phyloP scores from a whole-genome alignment of 192 early-diverging fungal genomes.

The Phlyctochytrium planicorne region DNA sequence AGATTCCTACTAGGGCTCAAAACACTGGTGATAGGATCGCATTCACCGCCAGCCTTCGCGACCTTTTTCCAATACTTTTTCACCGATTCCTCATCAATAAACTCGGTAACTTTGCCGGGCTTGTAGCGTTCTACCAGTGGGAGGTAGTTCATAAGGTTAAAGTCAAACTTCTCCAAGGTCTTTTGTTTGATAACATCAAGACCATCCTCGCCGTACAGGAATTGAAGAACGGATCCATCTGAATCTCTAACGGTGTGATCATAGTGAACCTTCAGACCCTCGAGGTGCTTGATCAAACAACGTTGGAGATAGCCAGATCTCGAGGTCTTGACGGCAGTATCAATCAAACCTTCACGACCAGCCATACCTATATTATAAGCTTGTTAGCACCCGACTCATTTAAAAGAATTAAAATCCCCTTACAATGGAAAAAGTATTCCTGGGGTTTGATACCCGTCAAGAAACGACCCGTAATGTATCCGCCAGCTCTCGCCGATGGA shows the following conservation, averaged over 20 bases:
- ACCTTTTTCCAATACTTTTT: conserved; percentile 65
- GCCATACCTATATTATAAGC: conserved; percentile 75
- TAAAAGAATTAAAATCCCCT: conserved; percentile 23
- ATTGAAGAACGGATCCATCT: conserved; percentile 95
- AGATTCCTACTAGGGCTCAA: conserved; percentile 81
- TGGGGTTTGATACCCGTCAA: conserved; percentile 98
- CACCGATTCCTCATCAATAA: conserved; percentile 65
- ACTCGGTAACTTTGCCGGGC: conserved; percentile 46
- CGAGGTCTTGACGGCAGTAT: conserved; percentile 99
- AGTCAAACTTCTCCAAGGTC: conserved; percentile 86
- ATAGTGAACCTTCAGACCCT: conserved; percentile 92
- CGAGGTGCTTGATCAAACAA: conserved; percentile 98
- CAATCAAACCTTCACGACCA: conserved; percentile 99
- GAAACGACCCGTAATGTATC: conserved; percentile 96
- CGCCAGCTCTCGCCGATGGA: conserved; percentile 86
- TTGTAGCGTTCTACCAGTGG: conserved; percentile 80
- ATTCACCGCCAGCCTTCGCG: conserved; percentile 2
- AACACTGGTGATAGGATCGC: conserved; percentile 70
- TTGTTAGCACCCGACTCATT: conserved; percentile 76
- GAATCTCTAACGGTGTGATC: conserved; percentile 95
- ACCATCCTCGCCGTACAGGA: conserved; percentile 98
- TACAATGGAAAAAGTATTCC: conserved; percentile 60
- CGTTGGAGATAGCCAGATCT: conserved; percentile 98
- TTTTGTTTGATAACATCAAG: conserved; percentile 95
- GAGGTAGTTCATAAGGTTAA: conserved; percentile 88